Percentiles rank a stretch among this genome's conserved stretches.
Conservation (phyloP, 768 basidiomycete species). For the Boletus fagicola region DNA sequence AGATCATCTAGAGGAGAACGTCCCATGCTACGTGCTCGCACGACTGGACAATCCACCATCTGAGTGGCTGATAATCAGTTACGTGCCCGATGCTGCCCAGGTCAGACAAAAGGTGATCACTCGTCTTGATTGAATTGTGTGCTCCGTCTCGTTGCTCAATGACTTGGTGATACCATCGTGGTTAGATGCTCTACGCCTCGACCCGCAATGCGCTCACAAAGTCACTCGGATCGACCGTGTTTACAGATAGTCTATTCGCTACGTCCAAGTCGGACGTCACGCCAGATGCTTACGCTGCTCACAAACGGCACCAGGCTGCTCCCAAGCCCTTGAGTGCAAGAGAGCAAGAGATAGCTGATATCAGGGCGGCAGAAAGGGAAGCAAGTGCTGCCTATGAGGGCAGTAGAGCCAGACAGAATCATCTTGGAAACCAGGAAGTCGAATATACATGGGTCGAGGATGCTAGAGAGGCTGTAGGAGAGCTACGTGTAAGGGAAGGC, state of each 20-base stretch:
- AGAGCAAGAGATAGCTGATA: conserved; percentile 78
- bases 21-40: conserved; percentile 75
- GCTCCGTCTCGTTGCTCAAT: background rate
- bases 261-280: conserved; percentile 68
- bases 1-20: conserved; percentile 53
- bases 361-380: conserved; percentile 73
- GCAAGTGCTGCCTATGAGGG: conserved; percentile 55
- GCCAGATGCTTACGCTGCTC: conserved; percentile 67
- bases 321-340: conserved; percentile 80
- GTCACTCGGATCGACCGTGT: conserved; percentile 69
- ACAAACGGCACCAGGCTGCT: conserved; percentile 66
- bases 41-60: conserved; percentile 56
- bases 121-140: conserved; percentile 6
- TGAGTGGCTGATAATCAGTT: conserved; percentile 74
- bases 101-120: conserved; percentile 71
- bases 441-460: conserved; percentile 69
- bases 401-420: conserved; percentile 52
- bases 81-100: conserved; percentile 79
- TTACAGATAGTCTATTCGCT: conserved; percentile 76
- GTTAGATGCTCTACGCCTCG: conserved; percentile 86
- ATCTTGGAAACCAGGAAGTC: conserved; percentile 52
- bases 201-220: conserved; percentile 67
- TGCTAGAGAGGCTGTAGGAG: conserved; percentile 60
- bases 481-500: conserved; percentile 49
- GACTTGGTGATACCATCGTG: background rate